Percentiles rank a stretch among this genome's conserved stretches.
These are phyloP conservation scores for Actinidia chinensis DNA, from an alignment of 179 eudicot species.

Conservation along the genomic window DNA sequence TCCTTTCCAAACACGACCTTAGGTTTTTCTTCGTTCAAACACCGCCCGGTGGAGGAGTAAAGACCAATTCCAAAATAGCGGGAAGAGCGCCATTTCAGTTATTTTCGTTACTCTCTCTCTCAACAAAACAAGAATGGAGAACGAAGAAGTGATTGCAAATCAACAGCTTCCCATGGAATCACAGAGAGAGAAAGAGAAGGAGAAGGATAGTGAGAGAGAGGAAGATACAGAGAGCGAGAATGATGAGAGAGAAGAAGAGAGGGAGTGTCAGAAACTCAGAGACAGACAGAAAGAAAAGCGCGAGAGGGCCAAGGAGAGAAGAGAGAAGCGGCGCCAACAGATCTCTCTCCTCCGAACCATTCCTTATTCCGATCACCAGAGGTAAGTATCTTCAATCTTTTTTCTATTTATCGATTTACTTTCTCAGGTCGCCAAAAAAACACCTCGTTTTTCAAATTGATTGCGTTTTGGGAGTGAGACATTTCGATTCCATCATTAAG, in stretches of 20 bases:
- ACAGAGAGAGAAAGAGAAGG: not conserved
- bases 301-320: conserved; percentile 52
- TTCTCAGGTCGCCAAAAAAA: no score
- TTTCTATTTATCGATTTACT: no score
- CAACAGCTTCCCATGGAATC: not conserved
- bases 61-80: no score
- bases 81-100: no score
- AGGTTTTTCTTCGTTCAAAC: no score
- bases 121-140: not conserved
- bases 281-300: conserved; percentile 31
- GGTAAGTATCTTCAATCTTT: no score
- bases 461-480: no score
- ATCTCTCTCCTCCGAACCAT: conserved; percentile 77
- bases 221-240: not conserved
- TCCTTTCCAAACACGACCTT: no score
- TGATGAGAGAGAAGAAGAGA: conserved; percentile 7
- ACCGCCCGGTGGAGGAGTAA: no score
- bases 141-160: not conserved
- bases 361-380: conserved; percentile 73
- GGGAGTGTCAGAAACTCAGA: conserved; percentile 5
- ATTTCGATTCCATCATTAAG: no score
- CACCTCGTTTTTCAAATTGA: no score
- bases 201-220: not conserved
- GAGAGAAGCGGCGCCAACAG: conserved; percentile 67
- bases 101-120: no score